phyloP scores from a whole-genome alignment of 2,329 filamentous ascomycete genomes.

The Aotearoamyces nothofagi region DNA sequence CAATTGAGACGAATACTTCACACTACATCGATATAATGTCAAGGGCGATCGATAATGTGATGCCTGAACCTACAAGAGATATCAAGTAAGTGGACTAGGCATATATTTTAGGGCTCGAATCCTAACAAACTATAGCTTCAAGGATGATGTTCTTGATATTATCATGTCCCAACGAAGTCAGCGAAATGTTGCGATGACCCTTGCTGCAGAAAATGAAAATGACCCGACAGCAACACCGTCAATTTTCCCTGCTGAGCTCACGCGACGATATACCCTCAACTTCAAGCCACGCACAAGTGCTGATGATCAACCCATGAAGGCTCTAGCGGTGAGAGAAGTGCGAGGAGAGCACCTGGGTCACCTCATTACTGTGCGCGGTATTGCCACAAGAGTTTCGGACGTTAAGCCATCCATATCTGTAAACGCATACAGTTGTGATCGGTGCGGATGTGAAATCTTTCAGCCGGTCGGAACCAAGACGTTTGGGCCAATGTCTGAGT shows the following conservation, averaged over 20 bases:
- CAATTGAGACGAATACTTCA: conserved; percentile 79
- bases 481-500: conserved; percentile 74
- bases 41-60: conserved; percentile 69
- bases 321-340: conserved; percentile 82
- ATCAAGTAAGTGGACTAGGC: conserved; percentile 53
- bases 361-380: conserved; percentile 87
- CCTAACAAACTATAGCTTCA: conserved; percentile 50
- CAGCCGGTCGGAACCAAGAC: conserved; percentile 87
- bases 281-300: conserved; percentile 81
- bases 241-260: conserved; percentile 83
- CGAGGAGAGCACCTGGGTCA: conserved; percentile 84
- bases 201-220: conserved; percentile 48
- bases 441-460: conserved; percentile 94
- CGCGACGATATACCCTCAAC: conserved; percentile 84
- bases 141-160: conserved; percentile 93
- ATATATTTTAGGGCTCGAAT: conserved; percentile 9
- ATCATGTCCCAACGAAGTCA: conserved; percentile 85
- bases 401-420: conserved; percentile 97
- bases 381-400: conserved; percentile 88
- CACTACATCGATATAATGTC: conserved; percentile 92
- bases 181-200: conserved; percentile 63
- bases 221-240: conserved; percentile 53
- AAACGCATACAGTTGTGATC: conserved; percentile 94
- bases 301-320: conserved; percentile 45
- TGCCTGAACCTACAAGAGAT: conserved; percentile 66